Evolutionary conservation across 495 filamentous ascomycete species (phyloP).

Genomic region (Penicillium desertorum): DNA sequence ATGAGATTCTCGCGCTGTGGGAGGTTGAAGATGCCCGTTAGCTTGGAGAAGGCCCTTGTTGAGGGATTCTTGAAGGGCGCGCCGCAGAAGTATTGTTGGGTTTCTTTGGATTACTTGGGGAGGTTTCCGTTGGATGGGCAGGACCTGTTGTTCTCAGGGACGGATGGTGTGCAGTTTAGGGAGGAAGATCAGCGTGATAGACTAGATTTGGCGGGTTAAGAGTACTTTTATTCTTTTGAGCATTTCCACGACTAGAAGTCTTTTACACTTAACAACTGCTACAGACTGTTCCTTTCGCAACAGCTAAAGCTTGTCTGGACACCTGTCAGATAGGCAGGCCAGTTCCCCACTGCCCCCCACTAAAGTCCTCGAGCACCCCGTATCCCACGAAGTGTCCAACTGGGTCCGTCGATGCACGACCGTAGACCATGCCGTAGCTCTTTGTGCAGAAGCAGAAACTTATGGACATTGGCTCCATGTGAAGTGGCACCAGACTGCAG

Average conservation of each 20-base stretch:
- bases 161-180: not conserved
- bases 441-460: not conserved
- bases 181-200: not conserved
- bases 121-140: slow-evolving; percentile 13
- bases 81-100: slow-evolving; percentile 36
- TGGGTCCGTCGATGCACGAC: not conserved
- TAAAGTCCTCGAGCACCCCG: not conserved
- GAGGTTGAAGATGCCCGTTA: slow-evolving; percentile 30
- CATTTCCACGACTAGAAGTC: no score
- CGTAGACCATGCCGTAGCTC: not conserved
- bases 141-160: not conserved
- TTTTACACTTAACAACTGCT: no score
- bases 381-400: not conserved
- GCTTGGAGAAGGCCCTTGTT: slow-evolving; percentile 25
- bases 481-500: not conserved
- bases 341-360: not conserved
- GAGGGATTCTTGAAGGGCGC: slow-evolving; percentile 26
- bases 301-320: not conserved
- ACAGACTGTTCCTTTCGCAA: not conserved
- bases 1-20: slow-evolving; percentile 37
- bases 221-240: no score
- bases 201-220: not conserved
- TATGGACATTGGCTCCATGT: not conserved
- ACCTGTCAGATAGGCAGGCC: not conserved
- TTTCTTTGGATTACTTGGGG: slow-evolving; percentile 9